Base-by-base conservation (phyloP, 1,284 basidiomycete genomes). In the Xerocomus amazonicus region DNA sequence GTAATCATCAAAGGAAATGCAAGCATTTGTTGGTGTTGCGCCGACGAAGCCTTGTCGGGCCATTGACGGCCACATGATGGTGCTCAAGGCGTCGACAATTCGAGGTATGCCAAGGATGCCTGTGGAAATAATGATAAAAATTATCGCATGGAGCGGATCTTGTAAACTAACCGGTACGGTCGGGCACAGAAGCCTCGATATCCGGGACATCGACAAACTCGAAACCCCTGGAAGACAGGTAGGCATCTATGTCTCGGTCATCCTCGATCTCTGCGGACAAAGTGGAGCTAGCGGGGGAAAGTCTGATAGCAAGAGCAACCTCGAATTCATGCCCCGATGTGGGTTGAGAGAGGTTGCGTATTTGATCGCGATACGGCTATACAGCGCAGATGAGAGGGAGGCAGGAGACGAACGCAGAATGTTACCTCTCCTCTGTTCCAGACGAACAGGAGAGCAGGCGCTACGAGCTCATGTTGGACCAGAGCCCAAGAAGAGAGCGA, bases 21-120 rank as follows among this genome's bases (percentile, higher is more conserved):
- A 29, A 26, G 27, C 14, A n/a, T 46, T 41, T 9, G 33, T 28
- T 26, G 38, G 44, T 7, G 29, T 23, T 19, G 47, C n/a, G 4
- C 46, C 29, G 23, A 48, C 36, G 26, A 42, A 38, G 35, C 45
- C 34, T 26, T 50, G 56, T 2, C 48, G 54, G 37, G 78, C 66
- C 78, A 91, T 82, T 0, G 83, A 83, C 4, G 88, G 84, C 88
- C 88, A 91, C 84, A 91, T 89, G 57, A 91, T 82, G 1, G 87
- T 89, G 63, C 87, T 85, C 35, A 91, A 69, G 8, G 88, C 85
- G 61, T 90, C 87, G 14, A 87, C 57, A 10, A 90, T 81, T 23
- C 89, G 80, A 34, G 79, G 76, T 23, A 89, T 73, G 8, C 81
- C 77, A 14, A 78, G 79, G 36, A 83, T 74, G 23, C 72, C 84